Base-by-base conservation (phyloP, 2,329 filamentous ascomycete genomes). In the Endoconidiophora laricicola region DNA sequence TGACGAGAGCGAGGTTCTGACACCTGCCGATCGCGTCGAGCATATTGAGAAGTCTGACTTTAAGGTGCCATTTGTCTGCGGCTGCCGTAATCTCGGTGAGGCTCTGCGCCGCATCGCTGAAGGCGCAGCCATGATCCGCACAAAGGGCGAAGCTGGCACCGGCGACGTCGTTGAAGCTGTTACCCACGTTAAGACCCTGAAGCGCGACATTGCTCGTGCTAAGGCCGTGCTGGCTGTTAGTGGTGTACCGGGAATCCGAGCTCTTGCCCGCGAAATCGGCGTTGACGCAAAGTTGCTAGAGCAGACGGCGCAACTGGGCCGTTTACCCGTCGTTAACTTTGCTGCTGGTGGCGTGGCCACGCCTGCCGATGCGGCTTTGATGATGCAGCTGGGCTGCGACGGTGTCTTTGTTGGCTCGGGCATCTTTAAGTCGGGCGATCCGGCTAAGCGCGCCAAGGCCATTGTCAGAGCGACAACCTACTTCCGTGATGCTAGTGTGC, bases 261-360 rank as follows among this genome's bases (percentile, higher is more conserved):
- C 81, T 39, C 72, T 87, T 54, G 90, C 90, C 5, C 81, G 88
- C 58, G 81, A 93, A 62, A 74, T 95, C 45, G 83, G 81, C 55
- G 80, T 78, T 50, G 83, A 91, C 52, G 85, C 79, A 52, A 76
- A 78, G 6, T 71, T 98, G 54, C 75, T 98, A 33, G 83, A 81
- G 64, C 79, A 94, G 72, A 90, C 86, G 0, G 90, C 87, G 1
- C 79, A 87, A 70, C 73, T 93, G 56, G 87, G 87, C 41, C 75
- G 91, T 46, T 71, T 98, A 49, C 91, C 91, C 2, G 90, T 96
- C 0, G 91, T 98, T 56, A 96, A 96, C 73, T 96, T 98, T 59
- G 91, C 91, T 0, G 91, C 91, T 3, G 91, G 91, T n/a, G 91
- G 91, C 52, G 84, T 98, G n/a, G 91, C 91, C n/a, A 98, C 91